phyloP scores from a whole-genome alignment of 2,329 filamentous ascomycete genomes.

The Stagonosporopsis vannaccii region DNA sequence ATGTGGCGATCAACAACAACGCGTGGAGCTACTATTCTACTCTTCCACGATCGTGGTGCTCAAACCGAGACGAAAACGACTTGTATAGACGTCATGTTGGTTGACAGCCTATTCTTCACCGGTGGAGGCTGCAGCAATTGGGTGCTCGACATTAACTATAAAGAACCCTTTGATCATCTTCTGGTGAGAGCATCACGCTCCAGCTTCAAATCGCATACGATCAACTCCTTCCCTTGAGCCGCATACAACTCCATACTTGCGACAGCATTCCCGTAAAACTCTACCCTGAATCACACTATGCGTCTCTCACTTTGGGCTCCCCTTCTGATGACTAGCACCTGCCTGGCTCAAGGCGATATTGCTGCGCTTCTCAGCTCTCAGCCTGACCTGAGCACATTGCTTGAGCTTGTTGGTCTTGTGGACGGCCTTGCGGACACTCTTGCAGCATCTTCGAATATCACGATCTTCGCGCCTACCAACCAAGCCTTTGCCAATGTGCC shows the following conservation, averaged over 20 bases:
- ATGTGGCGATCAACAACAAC: slow-evolving; percentile 10
- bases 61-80: neutral
- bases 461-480: slow-evolving; percentile 64
- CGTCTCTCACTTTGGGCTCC: slow-evolving; percentile 27
- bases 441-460: slow-evolving; percentile 57
- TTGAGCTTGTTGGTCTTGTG: slow-evolving; percentile 48
- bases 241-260: neutral
- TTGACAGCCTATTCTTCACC: neutral
- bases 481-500: slow-evolving; percentile 51
- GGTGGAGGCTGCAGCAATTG: neutral
- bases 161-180: slow-evolving; percentile 8
- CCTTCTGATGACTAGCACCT: slow-evolving; percentile 28
- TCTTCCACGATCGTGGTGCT: slow-evolving; percentile 6
- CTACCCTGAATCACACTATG: slow-evolving; percentile 22
- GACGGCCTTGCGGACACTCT: slow-evolving; percentile 51
- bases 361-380: slow-evolving; percentile 42
- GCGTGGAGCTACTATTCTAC: slow-evolving; percentile 1
- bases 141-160: slow-evolving; percentile 13
- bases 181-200: slow-evolving; percentile 1
- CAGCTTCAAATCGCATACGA: slow-evolving; percentile 2
- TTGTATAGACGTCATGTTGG: slow-evolving; percentile 21
- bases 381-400: slow-evolving; percentile 41
- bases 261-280: neutral
- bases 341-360: slow-evolving; percentile 41
- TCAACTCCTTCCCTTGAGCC: neutral